Evolutionary conservation across 139 green algal species (phyloP).

Genomic region (Chlamydomonas sphaeroides): DNA sequence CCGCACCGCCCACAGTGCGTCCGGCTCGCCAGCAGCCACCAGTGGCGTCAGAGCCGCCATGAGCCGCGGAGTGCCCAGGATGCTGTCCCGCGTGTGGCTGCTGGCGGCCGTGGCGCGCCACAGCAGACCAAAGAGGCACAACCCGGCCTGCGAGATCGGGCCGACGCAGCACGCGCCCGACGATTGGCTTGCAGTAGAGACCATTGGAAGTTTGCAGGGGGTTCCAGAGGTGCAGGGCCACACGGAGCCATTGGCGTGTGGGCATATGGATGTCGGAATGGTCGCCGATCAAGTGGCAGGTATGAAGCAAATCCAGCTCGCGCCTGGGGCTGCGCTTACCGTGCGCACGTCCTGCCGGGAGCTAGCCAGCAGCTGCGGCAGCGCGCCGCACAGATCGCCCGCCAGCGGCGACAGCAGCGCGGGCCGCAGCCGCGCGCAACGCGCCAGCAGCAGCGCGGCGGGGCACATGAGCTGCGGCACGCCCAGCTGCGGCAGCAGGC

Average conservation of each 20-base stretch:
- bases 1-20: slow-evolving; percentile 19
- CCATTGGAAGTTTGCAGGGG: too few species aligned
- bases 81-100: not conserved
- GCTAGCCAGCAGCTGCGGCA: slow-evolving; percentile 26
- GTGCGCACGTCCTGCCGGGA: not conserved
- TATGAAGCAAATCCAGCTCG: too few species aligned
- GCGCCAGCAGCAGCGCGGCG: slow-evolving; percentile 24
- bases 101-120: not conserved
- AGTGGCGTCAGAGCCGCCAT: not conserved
- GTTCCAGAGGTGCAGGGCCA: too few species aligned
- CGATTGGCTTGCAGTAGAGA: too few species aligned
- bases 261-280: too few species aligned
- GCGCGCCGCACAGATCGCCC: not conserved
- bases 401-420: slow-evolving; percentile 13
- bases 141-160: slow-evolving; percentile 20
- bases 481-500: slow-evolving; percentile 10
- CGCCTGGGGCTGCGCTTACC: too few species aligned
- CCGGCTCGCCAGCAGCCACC: not conserved
- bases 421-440: slow-evolving; percentile 17
- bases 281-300: too few species aligned
- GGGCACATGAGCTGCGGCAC: slow-evolving; percentile 4
- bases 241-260: too few species aligned
- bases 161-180: too few species aligned
- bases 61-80: not conserved
- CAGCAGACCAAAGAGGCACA: slow-evolving; percentile 19